These are phyloP conservation scores for Taphrina deformans DNA, from an alignment of 1,139 yeast genomes.

Conservation along the genomic window DNA sequence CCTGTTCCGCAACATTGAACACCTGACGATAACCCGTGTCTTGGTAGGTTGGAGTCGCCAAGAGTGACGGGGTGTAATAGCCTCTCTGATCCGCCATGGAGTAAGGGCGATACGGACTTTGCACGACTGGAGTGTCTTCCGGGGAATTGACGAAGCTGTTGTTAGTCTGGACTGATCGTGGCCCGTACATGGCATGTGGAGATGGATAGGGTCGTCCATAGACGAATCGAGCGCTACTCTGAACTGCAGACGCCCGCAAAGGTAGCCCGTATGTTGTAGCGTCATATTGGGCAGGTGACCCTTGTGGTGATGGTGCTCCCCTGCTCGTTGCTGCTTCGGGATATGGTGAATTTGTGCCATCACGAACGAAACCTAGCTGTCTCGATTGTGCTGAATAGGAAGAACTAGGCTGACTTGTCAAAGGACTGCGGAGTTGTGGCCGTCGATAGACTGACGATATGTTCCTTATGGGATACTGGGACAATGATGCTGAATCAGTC, in stretches of 20 bases:
- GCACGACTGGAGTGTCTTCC: neutral
- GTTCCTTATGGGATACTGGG: neutral
- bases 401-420: neutral
- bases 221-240: neutral
- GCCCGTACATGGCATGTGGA: neutral
- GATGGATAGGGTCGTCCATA: neutral
- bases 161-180: neutral
- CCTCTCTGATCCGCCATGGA: neutral
- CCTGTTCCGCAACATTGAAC: neutral
- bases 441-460: neutral
- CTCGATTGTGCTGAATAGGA: neutral
- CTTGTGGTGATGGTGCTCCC: neutral
- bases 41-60: neutral
- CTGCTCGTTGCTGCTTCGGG: neutral
- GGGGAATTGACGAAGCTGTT: neutral
- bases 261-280: neutral
- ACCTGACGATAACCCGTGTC: neutral
- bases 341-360: neutral
- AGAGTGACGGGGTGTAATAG: neutral
- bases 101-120: neutral
- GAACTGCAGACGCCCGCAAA: neutral
- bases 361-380: neutral
- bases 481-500: neutral
- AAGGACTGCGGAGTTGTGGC: neutral
- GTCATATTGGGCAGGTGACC: neutral